Evolutionary conservation across 1,284 basidiomycete genomes (phyloP), one percentile per base, ranked within the genome.

Genomic region (Fomitopsis schrenkii): DNA sequence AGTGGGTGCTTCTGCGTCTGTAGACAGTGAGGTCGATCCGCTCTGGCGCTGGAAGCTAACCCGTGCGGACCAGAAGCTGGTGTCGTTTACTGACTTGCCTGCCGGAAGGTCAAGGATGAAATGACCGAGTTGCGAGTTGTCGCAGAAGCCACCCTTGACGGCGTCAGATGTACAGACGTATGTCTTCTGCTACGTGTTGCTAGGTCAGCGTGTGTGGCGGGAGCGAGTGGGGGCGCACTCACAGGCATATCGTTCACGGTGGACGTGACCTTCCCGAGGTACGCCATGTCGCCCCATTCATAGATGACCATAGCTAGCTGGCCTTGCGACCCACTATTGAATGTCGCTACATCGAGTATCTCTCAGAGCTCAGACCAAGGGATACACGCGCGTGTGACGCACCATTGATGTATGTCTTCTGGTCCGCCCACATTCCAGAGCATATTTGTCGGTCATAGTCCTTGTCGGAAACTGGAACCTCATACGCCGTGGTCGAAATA

Each of bases 231-330:
- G 45, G 46, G 55, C 30, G 4, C 42, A 77, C 88, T 84, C 74
- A 93, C 91, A 66, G 91, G 90, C 54, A 89, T 69, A 59, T 79
- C 77, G 48, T 85, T 81, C 62, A 88, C 83, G n/a, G 76, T 73
- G 15, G 84, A 83, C 35, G 87, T 87, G 57, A 81, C 77, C 72
- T 84, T 91, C 38, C 97, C 97, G 12, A 99, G 81, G 71, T 91
- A 94, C 59, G 81, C 77, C 55, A 90, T 88, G 71, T 99, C 97
- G 35, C 80, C 73, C 93, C 95, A 98, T 75, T 99, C 97, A 73
- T 98, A 99, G 54, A 99, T 87, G 60, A 97, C 90, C 79, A 97
- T 88, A 17, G 97, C 93, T 33, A 98, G 80, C 71, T 95, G 93
- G n/a, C 97, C 97, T 68, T 86, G 79, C 3, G 94, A 95, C n/a